Evolutionary conservation across 495 filamentous ascomycete genomes (phyloP).

Genomic region (Aspergillus asperescens): DNA sequence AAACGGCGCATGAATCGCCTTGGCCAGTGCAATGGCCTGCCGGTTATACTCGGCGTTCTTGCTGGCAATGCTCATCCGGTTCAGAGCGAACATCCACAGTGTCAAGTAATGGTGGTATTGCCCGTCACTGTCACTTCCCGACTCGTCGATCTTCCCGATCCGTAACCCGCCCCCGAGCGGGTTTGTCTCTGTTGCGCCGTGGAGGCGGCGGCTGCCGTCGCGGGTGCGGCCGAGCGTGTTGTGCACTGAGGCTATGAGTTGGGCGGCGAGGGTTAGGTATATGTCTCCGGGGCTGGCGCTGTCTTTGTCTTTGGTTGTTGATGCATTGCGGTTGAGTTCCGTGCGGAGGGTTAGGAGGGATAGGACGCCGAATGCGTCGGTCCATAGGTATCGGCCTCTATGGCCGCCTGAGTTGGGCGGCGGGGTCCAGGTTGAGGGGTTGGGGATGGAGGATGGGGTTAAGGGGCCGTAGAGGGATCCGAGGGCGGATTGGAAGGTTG

Average conservation of each 20-base stretch:
- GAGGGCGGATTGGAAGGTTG: constrained; percentile 36
- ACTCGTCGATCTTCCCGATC: constrained; percentile 53
- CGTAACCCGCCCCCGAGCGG: constrained; percentile 58
- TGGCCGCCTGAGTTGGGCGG: constrained; percentile 54
- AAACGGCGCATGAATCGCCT: constrained; percentile 55
- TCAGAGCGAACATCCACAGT: constrained; percentile 67
- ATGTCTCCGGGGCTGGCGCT: constrained; percentile 17
- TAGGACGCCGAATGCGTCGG: constrained; percentile 63
- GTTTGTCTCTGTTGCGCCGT: constrained; percentile 48
- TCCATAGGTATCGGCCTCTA: constrained; percentile 64
- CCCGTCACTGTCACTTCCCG: constrained; percentile 54
- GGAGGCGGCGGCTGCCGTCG: constrained; percentile 45
- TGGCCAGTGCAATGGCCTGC: constrained; percentile 52
- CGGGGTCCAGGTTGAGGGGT: constrained; percentile 36
- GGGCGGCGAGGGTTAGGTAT: constrained; percentile 52
- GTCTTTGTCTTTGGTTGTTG: neutral
- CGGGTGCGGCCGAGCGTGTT: constrained; percentile 51
- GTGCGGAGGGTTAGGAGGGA: constrained; percentile 59
- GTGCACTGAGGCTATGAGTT: constrained; percentile 53
- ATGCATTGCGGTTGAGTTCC: constrained; percentile 22
- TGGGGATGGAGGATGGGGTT: constrained; percentile 19
- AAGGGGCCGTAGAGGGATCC: constrained; percentile 39
- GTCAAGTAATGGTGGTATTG: constrained; percentile 68
- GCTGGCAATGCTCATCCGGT: constrained; percentile 51
- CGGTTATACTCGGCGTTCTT: constrained; percentile 47